phyloP scores from a whole-genome alignment of 495 filamentous ascomycete species.

The Podospora sp. region DNA sequence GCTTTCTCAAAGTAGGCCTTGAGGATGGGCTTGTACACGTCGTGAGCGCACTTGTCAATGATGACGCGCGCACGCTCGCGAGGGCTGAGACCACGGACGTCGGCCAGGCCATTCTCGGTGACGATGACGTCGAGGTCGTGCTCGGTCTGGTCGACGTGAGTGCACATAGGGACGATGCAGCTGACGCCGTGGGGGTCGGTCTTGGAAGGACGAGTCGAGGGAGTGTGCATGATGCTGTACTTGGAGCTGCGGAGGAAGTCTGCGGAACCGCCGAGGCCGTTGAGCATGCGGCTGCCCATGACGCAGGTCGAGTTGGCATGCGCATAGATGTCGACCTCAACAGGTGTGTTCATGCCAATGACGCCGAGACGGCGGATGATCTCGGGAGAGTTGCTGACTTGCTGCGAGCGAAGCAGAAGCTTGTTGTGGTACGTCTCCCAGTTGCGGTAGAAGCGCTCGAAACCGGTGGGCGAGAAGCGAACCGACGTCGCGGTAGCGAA shows the following conservation, averaged over 20 bases:
- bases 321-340: slow-evolving; percentile 93
- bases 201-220: slow-evolving; percentile 76
- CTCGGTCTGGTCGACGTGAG: slow-evolving; percentile 91
- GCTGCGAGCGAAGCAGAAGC: slow-evolving; percentile 83
- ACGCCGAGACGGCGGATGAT: slow-evolving; percentile 87
- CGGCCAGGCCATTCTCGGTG: slow-evolving; percentile 84
- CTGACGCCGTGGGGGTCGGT: slow-evolving; percentile 79
- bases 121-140: slow-evolving; percentile 87
- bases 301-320: slow-evolving; percentile 92
- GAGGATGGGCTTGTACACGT: slow-evolving; percentile 81
- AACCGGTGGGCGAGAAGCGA: slow-evolving; percentile 88
- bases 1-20: slow-evolving; percentile 84
- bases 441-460: slow-evolving; percentile 88
- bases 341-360: slow-evolving; percentile 95
- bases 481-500: slow-evolving; percentile 92
- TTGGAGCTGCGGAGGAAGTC: slow-evolving; percentile 85
- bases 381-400: slow-evolving; percentile 90
- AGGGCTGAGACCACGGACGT: slow-evolving; percentile 80
- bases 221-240: slow-evolving; percentile 94
- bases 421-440: slow-evolving; percentile 81
- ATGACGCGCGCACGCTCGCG: slow-evolving; percentile 83
- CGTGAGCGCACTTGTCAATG: slow-evolving; percentile 86
- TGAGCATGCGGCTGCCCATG: slow-evolving; percentile 89
- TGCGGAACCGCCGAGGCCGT: slow-evolving; percentile 85
- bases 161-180: slow-evolving; percentile 92